phyloP scores from a whole-genome alignment of 2,329 filamentous ascomycete genomes.

The Apiospora arundinis region DNA sequence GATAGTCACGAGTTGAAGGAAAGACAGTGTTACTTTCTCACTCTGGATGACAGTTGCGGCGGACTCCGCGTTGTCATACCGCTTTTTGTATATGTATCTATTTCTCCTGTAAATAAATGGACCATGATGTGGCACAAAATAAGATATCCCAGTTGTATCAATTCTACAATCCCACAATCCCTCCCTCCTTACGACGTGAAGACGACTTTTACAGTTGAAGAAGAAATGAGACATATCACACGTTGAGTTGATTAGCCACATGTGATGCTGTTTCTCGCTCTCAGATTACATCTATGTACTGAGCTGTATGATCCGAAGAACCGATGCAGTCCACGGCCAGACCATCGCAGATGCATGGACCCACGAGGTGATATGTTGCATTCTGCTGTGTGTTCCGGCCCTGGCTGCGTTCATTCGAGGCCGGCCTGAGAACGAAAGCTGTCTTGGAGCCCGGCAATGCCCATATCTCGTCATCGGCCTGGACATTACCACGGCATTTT shows the following conservation, averaged over 20 bases:
- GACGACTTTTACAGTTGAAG: background rate
- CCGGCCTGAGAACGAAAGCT: background rate
- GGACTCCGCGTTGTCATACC: background rate
- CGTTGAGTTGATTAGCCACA: background rate
- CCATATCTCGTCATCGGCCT: background rate
- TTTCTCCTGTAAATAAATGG: conserved; percentile 6
- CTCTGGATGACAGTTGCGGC: background rate
- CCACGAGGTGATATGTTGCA: background rate
- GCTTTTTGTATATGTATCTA: conserved; percentile 5
- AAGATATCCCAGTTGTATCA: background rate
- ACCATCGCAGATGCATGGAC: background rate
- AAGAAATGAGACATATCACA: background rate
- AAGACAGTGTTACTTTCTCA: background rate
- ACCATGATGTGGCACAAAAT: background rate
- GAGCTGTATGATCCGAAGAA: background rate
- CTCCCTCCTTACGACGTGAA: background rate
- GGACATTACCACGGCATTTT: background rate
- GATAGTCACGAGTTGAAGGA: background rate
- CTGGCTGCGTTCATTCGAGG: background rate
- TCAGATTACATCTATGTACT: background rate
- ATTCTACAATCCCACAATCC: no score
- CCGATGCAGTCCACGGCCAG: background rate
- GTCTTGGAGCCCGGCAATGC: background rate
- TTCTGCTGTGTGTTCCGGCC: background rate
- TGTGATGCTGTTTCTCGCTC: background rate